Evolutionary conservation across 2,329 filamentous ascomycete species (phyloP).

Genomic region (Chalara sp.): DNA sequence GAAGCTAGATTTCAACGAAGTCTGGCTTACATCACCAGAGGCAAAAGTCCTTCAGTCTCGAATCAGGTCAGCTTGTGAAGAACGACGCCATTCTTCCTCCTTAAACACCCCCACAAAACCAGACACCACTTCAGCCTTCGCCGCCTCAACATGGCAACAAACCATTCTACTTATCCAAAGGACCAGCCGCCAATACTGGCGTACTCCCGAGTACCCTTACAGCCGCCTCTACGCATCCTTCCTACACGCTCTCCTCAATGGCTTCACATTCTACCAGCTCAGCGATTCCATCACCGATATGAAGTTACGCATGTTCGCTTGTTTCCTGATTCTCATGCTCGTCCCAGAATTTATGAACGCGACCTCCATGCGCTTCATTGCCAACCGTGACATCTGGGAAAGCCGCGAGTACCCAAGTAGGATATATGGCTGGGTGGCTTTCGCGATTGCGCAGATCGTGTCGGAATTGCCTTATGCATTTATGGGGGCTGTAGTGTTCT

Average conservation of each 20-base stretch:
- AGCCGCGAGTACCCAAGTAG: neutral
- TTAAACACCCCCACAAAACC: neutral
- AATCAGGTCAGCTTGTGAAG: slow-evolving; percentile 28
- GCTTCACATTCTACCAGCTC: neutral
- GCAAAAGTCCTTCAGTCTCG: neutral
- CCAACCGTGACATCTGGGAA: neutral
- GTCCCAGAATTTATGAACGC: neutral
- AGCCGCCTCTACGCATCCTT: neutral
- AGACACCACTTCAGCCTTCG: slow-evolving; percentile 42
- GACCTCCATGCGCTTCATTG: neutral
- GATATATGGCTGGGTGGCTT: neutral
- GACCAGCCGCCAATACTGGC: slow-evolving; percentile 55
- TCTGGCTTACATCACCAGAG: slow-evolving; percentile 38
- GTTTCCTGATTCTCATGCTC: neutral
- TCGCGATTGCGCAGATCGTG: neutral
- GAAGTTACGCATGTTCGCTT: neutral
- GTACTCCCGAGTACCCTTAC: slow-evolving; percentile 49
- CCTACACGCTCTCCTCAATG: neutral
- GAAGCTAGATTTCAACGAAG: slow-evolving; percentile 45
- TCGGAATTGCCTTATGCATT: neutral
- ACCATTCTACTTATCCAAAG: slow-evolving; percentile 46
- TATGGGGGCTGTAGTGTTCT: neutral
- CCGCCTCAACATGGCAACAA: slow-evolving; percentile 51
- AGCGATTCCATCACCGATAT: neutral
- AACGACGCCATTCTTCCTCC: slow-evolving; percentile 32